phyloP scores from a whole-genome alignment of 192 early-diverging fungal genomes.

The Umbelopsis sp. region DNA sequence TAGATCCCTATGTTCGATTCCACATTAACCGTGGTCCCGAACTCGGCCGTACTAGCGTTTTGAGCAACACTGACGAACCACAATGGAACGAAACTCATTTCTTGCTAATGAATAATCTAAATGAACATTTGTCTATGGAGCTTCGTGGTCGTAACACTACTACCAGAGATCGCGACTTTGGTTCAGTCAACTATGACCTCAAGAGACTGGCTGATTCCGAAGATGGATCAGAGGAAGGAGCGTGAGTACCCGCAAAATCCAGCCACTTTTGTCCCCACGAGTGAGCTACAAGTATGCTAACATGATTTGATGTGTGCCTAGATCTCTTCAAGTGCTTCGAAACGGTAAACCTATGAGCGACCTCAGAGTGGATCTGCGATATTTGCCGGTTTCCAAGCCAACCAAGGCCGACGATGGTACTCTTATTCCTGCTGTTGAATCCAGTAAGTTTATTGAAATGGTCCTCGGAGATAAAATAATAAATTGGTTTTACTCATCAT shows the following conservation, averaged over 20 bases:
- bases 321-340: conserved; percentile 28
- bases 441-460: conserved; percentile 37
- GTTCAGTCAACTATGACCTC: conserved; percentile 25
- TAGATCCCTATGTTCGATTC: conserved; percentile 36
- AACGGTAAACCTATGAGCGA: conserved; percentile 37
- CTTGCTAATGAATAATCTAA: conserved; percentile 34
- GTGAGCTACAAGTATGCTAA: no score
- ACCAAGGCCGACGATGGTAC: conserved; percentile 46
- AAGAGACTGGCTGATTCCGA: conserved; percentile 15
- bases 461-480: background rate
- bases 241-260: conserved; percentile 22
- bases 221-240: conserved; percentile 25
- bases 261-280: no score
- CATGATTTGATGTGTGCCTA: background rate
- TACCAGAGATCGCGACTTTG: conserved; percentile 32
- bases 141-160: conserved; percentile 24
- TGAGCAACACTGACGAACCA: conserved; percentile 26
- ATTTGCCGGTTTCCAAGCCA: conserved; percentile 44
- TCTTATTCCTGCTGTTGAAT: conserved; percentile 47
- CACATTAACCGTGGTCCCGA: conserved; percentile 37
- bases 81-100: conserved; percentile 37
- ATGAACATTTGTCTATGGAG: conserved; percentile 27
- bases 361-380: conserved; percentile 37
- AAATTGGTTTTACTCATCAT: background rate
- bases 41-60: conserved; percentile 27